Base-by-base conservation (phyloP, 1,284 basidiomycete species). In the Marasmius tenuissimus region DNA sequence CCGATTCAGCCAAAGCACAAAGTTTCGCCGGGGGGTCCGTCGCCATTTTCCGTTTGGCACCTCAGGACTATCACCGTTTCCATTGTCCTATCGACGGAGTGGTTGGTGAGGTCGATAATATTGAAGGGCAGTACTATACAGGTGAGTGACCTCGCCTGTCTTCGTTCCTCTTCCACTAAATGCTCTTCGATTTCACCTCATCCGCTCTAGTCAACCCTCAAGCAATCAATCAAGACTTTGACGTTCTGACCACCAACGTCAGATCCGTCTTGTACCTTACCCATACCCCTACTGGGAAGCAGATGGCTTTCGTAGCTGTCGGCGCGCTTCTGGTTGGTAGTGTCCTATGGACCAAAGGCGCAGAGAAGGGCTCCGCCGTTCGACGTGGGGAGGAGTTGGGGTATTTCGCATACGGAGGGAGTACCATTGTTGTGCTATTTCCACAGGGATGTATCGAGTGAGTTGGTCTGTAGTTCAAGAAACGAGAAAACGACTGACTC, bases 41-140 rank as follows among this genome's bases (percentile, higher is more conserved):
- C 1, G 87, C 87, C 0, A 85, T 89, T 62, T 93, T 92, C 76
- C 82, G 91, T 20, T 82, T 93, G 16, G 91, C 92, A 0, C 93
- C 92, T 0, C 85, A 88, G 40, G 93, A 95, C 71, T 95, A 94
- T 68, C 93, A 94, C 70, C 85, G 93, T 22, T 95, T 93, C 81
- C 93, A 95, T 69, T 85, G 85, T 34, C 93, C 92, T 1, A 79
- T 89, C 33, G 86, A 89, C 59, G 90, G 83, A 20, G 80, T 76
- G 27, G 67, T 86, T 2, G 79, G 78, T 18, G 78, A 81, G n/a
- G 73, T 81, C 3, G 78, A 75, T 3, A 76, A 84, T 60, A 77
- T 91, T 4, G 74, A 79, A 0, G 85, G 86, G 3, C 78, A 86
- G 62, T 86, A 85, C 65, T 87, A 84, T 65, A 87, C 85, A 0